These are phyloP conservation scores for Cutaneotrichosporon sp. DNA, from an alignment of 1,284 basidiomycete genomes.

Conservation along the genomic window DNA sequence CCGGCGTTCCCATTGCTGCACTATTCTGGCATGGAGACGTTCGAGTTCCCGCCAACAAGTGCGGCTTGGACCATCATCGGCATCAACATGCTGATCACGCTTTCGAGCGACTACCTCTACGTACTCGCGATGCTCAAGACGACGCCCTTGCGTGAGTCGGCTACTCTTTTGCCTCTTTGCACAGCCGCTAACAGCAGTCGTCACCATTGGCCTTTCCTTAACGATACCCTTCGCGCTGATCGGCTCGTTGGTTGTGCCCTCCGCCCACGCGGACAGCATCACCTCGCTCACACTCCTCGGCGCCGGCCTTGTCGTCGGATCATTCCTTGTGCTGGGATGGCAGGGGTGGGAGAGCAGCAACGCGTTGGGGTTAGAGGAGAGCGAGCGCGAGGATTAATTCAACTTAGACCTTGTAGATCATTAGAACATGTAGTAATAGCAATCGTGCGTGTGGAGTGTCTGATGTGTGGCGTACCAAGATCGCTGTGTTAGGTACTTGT, in stretches of 20 bases:
- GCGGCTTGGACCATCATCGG: slow-evolving; percentile 66
- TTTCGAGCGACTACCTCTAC: slow-evolving; percentile 82
- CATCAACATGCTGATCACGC: slow-evolving; percentile 83
- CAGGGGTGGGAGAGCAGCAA: slow-evolving; percentile 44
- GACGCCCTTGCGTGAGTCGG: slow-evolving; percentile 63
- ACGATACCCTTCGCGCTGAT: slow-evolving; percentile 66
- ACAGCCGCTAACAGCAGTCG: slow-evolving; percentile 45
- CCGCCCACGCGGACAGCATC: slow-evolving; percentile 47
- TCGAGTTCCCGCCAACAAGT: slow-evolving; percentile 67
- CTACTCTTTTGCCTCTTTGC: background rate
- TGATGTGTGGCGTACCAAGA: background rate
- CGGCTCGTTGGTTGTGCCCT: slow-evolving; percentile 46
- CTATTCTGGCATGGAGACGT: slow-evolving; percentile 67
- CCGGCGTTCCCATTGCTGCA: slow-evolving; percentile 81
- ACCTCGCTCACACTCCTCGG: slow-evolving; percentile 62
- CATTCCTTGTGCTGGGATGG: slow-evolving; percentile 53
- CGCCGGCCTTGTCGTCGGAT: slow-evolving; percentile 60
- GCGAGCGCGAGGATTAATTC: background rate
- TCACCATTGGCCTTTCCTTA: slow-evolving; percentile 89
- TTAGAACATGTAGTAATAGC: slow-evolving; percentile 11
- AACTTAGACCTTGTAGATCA: slow-evolving; percentile 8
- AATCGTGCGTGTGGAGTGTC: background rate
- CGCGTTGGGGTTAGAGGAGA: slow-evolving; percentile 3
- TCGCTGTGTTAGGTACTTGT: no score
- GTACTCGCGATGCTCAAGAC: slow-evolving; percentile 93